Evolutionary conservation across 2,329 filamentous ascomycete species (phyloP).

Genomic region (Talaromyces sp.): DNA sequence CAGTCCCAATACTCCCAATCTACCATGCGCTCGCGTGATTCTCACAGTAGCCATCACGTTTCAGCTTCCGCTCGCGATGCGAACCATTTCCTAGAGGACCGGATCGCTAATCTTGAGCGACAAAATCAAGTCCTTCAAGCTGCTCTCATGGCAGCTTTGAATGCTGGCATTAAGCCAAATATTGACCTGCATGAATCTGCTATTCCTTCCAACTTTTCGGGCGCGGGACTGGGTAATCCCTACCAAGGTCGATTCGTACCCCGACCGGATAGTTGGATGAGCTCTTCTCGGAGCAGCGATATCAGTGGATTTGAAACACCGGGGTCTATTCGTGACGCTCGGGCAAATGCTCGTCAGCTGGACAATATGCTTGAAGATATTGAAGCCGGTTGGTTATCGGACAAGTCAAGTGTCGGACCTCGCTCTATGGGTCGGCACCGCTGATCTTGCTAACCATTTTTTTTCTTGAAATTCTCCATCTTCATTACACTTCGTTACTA

Average conservation of each 20-base stretch:
- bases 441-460: conserved; percentile 6
- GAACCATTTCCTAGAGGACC: conserved; percentile 38
- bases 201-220: conserved; percentile 25
- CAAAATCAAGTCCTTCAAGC: conserved; percentile 49
- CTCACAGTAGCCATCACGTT: conserved; percentile 19
- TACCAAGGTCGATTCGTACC: conserved; percentile 18
- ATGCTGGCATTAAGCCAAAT: conserved; percentile 38
- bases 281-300: conserved; percentile 32
- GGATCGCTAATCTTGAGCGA: conserved; percentile 43
- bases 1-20: conserved; percentile 28
- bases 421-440: conserved; percentile 12
- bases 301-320: conserved; percentile 29
- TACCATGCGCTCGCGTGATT: conserved; percentile 24
- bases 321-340: conserved; percentile 20
- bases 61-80: conserved; percentile 14
- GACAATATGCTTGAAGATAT: conserved; percentile 38
- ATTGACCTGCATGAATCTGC: conserved; percentile 27
- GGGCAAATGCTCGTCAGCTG: conserved; percentile 30
- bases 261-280: conserved; percentile 35
- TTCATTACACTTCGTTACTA: neutral
- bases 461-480: neutral
- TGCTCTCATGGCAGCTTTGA: conserved; percentile 44
- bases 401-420: conserved; percentile 24
- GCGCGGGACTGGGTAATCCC: conserved; percentile 15
- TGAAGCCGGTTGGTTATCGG: conserved; percentile 36